Percentiles rank a stretch among this genome's conserved stretches.
Conservation (phyloP, 2,329 filamentous ascomycete genomes). For the Lomentospora prolificans region DNA sequence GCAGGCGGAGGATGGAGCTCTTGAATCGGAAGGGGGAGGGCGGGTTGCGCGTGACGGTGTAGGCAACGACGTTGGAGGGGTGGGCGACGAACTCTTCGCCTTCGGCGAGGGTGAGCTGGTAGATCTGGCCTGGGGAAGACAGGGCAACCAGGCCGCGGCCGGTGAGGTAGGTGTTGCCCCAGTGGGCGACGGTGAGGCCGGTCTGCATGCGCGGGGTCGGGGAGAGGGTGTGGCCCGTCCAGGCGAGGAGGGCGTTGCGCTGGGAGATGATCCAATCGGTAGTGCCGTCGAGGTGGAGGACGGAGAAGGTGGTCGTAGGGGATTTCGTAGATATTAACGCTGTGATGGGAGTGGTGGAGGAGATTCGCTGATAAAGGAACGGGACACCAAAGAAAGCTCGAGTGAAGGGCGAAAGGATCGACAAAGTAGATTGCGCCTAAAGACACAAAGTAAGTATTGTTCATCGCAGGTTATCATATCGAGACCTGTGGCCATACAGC, state of each 20-base stretch:
- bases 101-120: slow-evolving; percentile 68
- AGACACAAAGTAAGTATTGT: background rate
- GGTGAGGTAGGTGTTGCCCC: slow-evolving; percentile 83
- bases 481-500: slow-evolving; percentile 48
- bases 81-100: slow-evolving; percentile 89
- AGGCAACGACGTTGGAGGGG: slow-evolving; percentile 85
- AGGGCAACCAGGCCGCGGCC: slow-evolving; percentile 81
- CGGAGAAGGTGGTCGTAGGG: slow-evolving; percentile 73
- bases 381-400: slow-evolving; percentile 76
- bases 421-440: slow-evolving; percentile 80
- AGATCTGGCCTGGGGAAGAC: slow-evolving; percentile 78
- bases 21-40: slow-evolving; percentile 84
- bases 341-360: slow-evolving; percentile 78
- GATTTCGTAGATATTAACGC: slow-evolving; percentile 84
- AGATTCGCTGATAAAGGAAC: slow-evolving; percentile 88
- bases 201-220: slow-evolving; percentile 68
- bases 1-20: slow-evolving; percentile 63
- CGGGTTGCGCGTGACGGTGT: slow-evolving; percentile 62
- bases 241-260: slow-evolving; percentile 80
- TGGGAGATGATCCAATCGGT: slow-evolving; percentile 93
- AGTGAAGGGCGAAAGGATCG: slow-evolving; percentile 72
- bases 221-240: slow-evolving; percentile 81
- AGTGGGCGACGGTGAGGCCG: slow-evolving; percentile 69
- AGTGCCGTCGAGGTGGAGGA: slow-evolving; percentile 84
- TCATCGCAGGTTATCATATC: slow-evolving; percentile 6